phyloP scores from a whole-genome alignment of 345 rosid genomes.

The Salix dunnii region DNA sequence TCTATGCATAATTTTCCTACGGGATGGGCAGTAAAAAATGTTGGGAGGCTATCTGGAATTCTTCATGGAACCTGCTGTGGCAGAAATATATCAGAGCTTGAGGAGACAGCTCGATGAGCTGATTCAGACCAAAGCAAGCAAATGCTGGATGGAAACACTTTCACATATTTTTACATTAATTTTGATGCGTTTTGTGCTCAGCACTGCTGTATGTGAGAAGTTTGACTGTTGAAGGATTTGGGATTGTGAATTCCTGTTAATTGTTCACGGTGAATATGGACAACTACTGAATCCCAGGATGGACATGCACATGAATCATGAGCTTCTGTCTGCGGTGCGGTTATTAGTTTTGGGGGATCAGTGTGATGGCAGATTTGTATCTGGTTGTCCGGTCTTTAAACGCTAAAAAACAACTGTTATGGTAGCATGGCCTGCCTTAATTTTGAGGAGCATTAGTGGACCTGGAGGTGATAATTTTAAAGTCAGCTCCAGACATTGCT shows the following conservation, averaged over 20 bases:
- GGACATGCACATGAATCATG: conserved; percentile 45
- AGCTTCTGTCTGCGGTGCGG: conserved; percentile 60
- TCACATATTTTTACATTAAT: background rate
- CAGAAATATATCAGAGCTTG: conserved; percentile 56
- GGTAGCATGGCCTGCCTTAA: conserved; percentile 31
- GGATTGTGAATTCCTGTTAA: conserved; percentile 17
- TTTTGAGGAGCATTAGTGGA: conserved; percentile 60
- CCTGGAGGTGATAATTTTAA: conserved; percentile 88
- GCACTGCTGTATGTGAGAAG: background rate
- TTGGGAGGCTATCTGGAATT: conserved; percentile 85
- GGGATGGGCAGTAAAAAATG: conserved; percentile 94
- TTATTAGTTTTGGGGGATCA: conserved; percentile 54
- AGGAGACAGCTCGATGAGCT: conserved; percentile 80
- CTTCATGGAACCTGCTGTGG: conserved; percentile 63
- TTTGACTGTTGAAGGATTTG: background rate
- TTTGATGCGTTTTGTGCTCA: background rate
- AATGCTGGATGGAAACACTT: background rate
- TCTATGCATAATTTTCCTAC: conserved; percentile 5
- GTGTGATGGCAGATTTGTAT: conserved; percentile 71
- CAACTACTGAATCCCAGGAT: conserved; percentile 73
- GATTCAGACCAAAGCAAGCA: conserved; percentile 67
- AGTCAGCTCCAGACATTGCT: conserved; percentile 83
- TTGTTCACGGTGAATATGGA: conserved; percentile 16
- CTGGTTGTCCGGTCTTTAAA: conserved; percentile 52
- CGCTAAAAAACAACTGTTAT: conserved; percentile 29